Conservation (phyloP, 176 grass and related monocot species). For the Aegilops tauschii region DNA sequence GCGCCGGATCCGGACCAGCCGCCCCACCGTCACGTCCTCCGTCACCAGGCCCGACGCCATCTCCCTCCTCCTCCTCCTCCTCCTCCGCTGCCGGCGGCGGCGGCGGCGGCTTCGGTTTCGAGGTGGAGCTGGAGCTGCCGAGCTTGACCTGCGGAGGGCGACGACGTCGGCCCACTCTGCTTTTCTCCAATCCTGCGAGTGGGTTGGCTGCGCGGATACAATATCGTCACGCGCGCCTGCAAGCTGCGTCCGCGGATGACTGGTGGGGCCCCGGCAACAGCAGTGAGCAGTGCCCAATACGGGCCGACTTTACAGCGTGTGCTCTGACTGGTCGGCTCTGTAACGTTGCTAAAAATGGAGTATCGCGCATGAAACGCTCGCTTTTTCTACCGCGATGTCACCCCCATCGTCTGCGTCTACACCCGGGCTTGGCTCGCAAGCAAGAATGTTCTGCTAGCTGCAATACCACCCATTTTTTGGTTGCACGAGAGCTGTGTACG, state of each 20-base stretch:
- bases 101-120: background rate
- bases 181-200: background rate
- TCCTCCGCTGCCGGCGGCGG: background rate
- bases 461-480: no score
- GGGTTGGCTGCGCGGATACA: background rate
- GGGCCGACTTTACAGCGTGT: constrained; percentile 3
- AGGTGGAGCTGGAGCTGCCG: background rate
- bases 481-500: no score
- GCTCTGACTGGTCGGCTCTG: background rate
- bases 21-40: constrained; percentile 51
- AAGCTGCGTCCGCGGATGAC: background rate
- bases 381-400: background rate
- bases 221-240: background rate
- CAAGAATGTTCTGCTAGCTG: no score
- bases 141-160: constrained; percentile 6
- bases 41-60: constrained; percentile 45
- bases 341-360: background rate
- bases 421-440: no score
- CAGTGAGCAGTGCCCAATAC: background rate
- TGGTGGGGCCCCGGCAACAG: background rate
- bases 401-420: no score
- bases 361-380: background rate
- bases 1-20: constrained; percentile 65
- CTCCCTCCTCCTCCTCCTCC: background rate
- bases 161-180: constrained; percentile 17